Base-by-base conservation (phyloP, 805 yeast species). In the Starmerella lactis-condensi region DNA sequence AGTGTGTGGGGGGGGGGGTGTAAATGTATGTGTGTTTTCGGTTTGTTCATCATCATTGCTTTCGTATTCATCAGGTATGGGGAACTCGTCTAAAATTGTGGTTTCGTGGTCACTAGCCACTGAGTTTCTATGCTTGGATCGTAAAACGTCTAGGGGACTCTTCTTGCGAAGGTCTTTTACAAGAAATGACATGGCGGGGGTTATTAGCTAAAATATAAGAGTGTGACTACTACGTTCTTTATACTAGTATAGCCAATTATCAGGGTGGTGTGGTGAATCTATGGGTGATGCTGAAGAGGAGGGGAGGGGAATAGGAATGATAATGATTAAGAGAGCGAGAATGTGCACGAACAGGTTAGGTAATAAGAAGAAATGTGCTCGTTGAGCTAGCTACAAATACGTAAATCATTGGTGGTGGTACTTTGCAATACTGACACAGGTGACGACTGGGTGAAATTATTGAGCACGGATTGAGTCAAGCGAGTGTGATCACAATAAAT, bases 51-150 rank as follows among this genome's bases (percentile, higher is more conserved):
- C 8, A 11, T 20, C 3, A 13, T 14, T 8, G 22, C 5, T 5
- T 26, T 4, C 22, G 29, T 22, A 13, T 13, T 17, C 17, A 25
- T 33, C 31, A 27, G 41, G 41, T 4, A 39, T 23, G 17, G 43
- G 43, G 20, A 40, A 40, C 10, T 31, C 43, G 17, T 39, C 43
- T 10, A 40, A 31, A 12, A 40, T 39, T 12, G 34, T 31, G 4
- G 18, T n/a, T 9, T 27, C 31, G 14, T 12, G 17, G 15, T 28
- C n/a, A 26, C 36, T 34, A 8, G 34, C 24, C 6, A 29, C 12
- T 4, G 38, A 33, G 18, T 11, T 11, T 35, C 35, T 8, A 26
- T 33, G 19, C 34, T 32, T 27, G 11, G 17, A 13, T 26, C 39
- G 11, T 12, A 6, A 12, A 17, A 8, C 6, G 10, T 12, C 13